Percentiles rank a stretch among this genome's conserved stretches.
Evolutionary conservation across 1,284 basidiomycete species (phyloP).

Genomic region (Psilocybe mexicana): DNA sequence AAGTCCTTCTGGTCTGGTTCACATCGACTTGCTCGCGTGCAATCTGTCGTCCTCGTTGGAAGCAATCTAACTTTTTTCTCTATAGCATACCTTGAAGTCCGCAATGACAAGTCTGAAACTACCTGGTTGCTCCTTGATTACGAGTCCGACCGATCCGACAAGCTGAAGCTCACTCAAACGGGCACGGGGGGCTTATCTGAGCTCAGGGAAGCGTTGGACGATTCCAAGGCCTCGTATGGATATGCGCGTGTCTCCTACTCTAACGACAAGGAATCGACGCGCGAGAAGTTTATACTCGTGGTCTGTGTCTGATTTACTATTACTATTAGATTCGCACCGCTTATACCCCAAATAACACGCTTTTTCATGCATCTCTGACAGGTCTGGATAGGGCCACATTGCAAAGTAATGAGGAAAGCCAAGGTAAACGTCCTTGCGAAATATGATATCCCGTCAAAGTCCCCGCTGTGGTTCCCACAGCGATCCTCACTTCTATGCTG

Average conservation of each 20-base stretch:
- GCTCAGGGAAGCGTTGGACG: conserved; percentile 72
- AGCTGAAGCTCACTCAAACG: conserved; percentile 72
- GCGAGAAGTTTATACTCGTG: conserved; percentile 90
- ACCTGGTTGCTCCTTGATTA: conserved; percentile 90
- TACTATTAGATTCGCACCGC: conserved; percentile 20
- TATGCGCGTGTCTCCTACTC: conserved; percentile 84
- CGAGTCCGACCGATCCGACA: conserved; percentile 85
- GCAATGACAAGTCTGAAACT: conserved; percentile 77
- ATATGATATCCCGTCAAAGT: conserved; percentile 12
- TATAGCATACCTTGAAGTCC: conserved; percentile 84
- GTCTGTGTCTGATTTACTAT: conserved; percentile 36
- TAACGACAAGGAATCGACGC: conserved; percentile 83
- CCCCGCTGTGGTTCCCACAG: conserved; percentile 28
- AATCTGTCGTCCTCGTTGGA: neutral
- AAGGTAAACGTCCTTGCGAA: conserved; percentile 56
- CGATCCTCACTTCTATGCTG: conserved; percentile 32
- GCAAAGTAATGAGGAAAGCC: conserved; percentile 89
- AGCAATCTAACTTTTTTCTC: conserved; percentile 16
- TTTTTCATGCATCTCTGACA: conserved; percentile 23
- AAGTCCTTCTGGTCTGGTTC: neutral
- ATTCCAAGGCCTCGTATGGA: conserved; percentile 77
- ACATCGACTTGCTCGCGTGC: neutral
- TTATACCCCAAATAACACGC: conserved; percentile 14
- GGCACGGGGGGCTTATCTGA: conserved; percentile 80
- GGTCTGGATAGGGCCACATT: conserved; percentile 82